Evolutionary conservation across 176 grass and related monocot species (phyloP), one percentile per base, ranked within the genome.

Genomic region (Pharus latifolius): DNA sequence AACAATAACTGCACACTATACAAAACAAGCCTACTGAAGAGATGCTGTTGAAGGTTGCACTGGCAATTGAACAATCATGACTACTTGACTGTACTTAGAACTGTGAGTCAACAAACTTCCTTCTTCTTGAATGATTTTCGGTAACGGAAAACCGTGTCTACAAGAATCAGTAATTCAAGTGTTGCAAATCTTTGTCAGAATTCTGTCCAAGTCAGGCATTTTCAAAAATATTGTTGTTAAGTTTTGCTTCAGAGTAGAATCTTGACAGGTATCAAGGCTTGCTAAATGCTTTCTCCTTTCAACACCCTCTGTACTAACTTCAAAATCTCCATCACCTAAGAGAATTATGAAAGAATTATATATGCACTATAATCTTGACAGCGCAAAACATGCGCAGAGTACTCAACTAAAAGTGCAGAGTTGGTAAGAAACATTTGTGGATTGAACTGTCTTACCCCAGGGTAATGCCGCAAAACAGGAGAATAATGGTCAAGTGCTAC

Each of bases 401-500:
- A 67, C 19, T 42, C 33, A 61, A 55, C 7, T 22, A 34, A 24
- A 33, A 49, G 0, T n/a, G 19, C 28, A 65, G 5, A 28, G 44
- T 10, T 23, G 30, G 5, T 15, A 13, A 78, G 17, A 31, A 50
- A 32, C 31, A 50, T 69, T 25, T 56, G 49, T 23, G 20, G 9
- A 76, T 32, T 37, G 24, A 65, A 17, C 43, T 62, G 34, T 76
- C 79, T 84, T 89, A 92, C 92, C 79, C 92, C 92, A 18, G 80
- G 85, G 37, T 96, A 96, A 69, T 96, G 92, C 82, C 86, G 78
- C 56, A 96, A 75, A 67, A 96, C 88, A 38, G 85, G 92, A 18
- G 85, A 92, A 76, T 96, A 96, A 82, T 96, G 92, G 19, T 96
- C 85, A 43, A 96, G 88, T 70, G 92, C 85, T 73, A 87, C 67